Base-by-base conservation (phyloP, 2,329 filamentous ascomycete genomes). In the Colletotrichum spaethianum region DNA sequence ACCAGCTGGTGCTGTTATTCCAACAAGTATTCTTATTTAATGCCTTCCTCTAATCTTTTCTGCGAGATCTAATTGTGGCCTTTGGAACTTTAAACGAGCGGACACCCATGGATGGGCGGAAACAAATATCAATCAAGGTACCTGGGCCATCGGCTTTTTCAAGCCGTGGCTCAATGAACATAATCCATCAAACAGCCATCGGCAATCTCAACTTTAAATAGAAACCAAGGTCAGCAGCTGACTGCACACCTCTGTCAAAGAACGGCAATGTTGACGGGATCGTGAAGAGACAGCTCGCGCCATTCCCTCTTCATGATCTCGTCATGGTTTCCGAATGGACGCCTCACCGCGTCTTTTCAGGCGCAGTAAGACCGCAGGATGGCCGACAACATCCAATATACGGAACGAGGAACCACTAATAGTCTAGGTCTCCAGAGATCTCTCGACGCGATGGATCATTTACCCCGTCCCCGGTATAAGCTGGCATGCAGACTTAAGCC, bases 401-500 rank as follows among this genome's bases (percentile, higher is more conserved):
- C 33, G 3, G 18, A 38, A 7, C 14, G 23, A n/a, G 55, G 36
- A 16, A 18, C 8, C 5, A 9, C 11, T 20, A 26, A 33, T 28
- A 38, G 23, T 20, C 2, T 23, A 42, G 56, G 16, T 18, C 18
- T 31, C 50, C 11, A 53, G 50, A 23, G n/a, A 46, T 8, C n/a
- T 4, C 20, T 7, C 11, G 40, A 16, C 40, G 8, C 16, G 40
- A 14, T 18, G 40, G 40, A 18, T 42, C 40, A 6, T 3, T 42
- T 42, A 42, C 40, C 40, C 40, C n/a, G 28, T 2, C 20, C 59
- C 28, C 40, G 40, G 9, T 18, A 6, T 33, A 1, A 16, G 20
- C 50, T 33, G 3, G 18, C 16, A 31, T 3, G 16, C 8, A 11
- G 14, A 20, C 55, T 79, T 81, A 91, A 44, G 89, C 89, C 89